Conservation (phyloP, 176 grass and related monocot species). For the Tillandsia fasciculata region DNA sequence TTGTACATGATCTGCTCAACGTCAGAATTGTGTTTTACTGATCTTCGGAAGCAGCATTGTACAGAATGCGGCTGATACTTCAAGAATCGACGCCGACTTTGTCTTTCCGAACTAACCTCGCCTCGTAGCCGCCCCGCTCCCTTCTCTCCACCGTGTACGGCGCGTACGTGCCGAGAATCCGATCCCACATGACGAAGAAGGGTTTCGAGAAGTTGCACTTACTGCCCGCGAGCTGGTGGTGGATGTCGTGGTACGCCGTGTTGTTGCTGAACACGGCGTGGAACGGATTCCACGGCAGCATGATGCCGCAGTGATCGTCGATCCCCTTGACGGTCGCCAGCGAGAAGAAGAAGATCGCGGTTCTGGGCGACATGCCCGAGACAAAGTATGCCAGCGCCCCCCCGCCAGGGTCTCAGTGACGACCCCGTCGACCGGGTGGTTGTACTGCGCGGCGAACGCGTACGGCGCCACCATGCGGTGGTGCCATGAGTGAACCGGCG, state of each 20-base stretch:
- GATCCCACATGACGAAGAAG: conserved; percentile 24
- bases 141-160: conserved; percentile 8
- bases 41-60: no score
- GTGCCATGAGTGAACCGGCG: conserved; percentile 22
- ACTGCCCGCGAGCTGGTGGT: conserved; percentile 19
- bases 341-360: conserved; percentile 17
- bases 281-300: conserved; percentile 22
- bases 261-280: conserved; percentile 20
- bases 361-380: conserved; percentile 16
- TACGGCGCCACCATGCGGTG: conserved; percentile 27
- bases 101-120: neutral
- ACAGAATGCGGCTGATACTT: no score
- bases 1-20: no score
- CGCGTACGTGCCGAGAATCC: conserved; percentile 18
- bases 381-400: conserved; percentile 4
- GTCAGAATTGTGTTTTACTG: no score
- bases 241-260: conserved; percentile 23
- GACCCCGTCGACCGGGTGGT: conserved; percentile 23
- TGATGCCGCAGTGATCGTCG: conserved; percentile 23
- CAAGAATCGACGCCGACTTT: no score
- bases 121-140: conserved; percentile 4
- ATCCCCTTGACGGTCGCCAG: conserved; percentile 25
- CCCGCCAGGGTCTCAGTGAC: conserved; percentile 21
- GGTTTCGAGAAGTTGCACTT: conserved; percentile 26
- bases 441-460: conserved; percentile 27